phyloP scores from a whole-genome alignment of 805 yeast genomes.

The Nakazawaea laoshanensis region DNA sequence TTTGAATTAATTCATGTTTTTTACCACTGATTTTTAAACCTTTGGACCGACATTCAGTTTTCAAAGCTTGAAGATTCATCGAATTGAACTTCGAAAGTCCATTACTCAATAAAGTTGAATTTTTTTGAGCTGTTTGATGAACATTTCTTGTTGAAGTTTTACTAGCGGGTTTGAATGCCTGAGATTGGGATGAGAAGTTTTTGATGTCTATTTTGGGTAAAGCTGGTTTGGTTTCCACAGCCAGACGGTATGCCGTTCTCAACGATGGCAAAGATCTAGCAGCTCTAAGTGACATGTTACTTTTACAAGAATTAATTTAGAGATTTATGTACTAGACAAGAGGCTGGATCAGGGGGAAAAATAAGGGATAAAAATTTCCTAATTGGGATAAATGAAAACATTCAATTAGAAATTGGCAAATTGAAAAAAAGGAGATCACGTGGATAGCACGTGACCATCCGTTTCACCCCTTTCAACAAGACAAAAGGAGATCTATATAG shows the following conservation, averaged over 20 bases:
- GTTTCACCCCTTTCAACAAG: too few species aligned
- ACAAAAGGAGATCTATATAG: too few species aligned
- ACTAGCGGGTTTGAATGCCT: neutral
- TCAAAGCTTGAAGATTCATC: slow-evolving; percentile 48
- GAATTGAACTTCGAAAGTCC: slow-evolving; percentile 19
- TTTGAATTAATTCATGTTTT: slow-evolving; percentile 45
- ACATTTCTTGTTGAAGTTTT: slow-evolving; percentile 16
- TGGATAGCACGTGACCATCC: too few species aligned
- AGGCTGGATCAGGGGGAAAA: neutral
- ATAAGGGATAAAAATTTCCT: neutral
- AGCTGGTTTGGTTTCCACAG: slow-evolving; percentile 10
- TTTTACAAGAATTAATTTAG: neutral
- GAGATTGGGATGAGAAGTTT: slow-evolving; percentile 10
- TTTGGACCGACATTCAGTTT: slow-evolving; percentile 48
- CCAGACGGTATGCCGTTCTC: slow-evolving; percentile 19
- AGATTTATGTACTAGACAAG: neutral
- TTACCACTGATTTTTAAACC: slow-evolving; percentile 57
- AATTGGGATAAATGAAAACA: neutral
- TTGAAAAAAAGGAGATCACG: too few species aligned
- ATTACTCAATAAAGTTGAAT: slow-evolving; percentile 18
- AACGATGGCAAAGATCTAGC: slow-evolving; percentile 25
- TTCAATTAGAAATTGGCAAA: too few species aligned
- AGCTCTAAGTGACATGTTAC: slow-evolving; percentile 19
- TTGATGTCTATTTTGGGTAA: slow-evolving; percentile 1
- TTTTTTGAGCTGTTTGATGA: slow-evolving; percentile 24